These are phyloP conservation scores for Pseudogymnoascus sp. DNA, from an alignment of 2,329 filamentous ascomycete genomes.

Conservation along the genomic window DNA sequence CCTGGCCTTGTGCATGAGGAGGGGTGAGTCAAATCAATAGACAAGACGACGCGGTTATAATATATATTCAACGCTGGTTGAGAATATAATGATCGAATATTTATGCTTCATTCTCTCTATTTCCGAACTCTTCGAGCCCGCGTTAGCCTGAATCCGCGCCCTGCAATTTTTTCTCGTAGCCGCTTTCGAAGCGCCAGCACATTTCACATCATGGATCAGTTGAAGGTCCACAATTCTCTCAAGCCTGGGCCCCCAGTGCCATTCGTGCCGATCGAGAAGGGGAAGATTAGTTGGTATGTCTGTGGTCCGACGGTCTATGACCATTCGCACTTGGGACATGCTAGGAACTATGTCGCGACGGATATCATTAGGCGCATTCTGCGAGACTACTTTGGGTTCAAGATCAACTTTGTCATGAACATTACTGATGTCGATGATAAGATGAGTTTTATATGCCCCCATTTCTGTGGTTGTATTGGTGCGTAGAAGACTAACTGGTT, in stretches of 20 bases:
- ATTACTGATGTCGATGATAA: slow-evolving; percentile 63
- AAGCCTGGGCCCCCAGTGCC: slow-evolving; percentile 25
- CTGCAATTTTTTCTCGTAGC: not conserved
- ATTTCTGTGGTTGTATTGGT: slow-evolving; percentile 12
- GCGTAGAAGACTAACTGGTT: not conserved
- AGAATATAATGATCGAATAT: not conserved
- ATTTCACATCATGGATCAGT: slow-evolving; percentile 11
- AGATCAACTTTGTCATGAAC: slow-evolving; percentile 65
- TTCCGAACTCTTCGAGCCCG: not conserved
- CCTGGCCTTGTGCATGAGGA: not conserved
- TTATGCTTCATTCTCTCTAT: slow-evolving; percentile 7
- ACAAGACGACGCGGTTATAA: not conserved
- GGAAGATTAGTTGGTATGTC: slow-evolving; percentile 54
- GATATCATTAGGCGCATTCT: slow-evolving; percentile 64
- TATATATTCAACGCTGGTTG: not conserved
- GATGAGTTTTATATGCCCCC: slow-evolving; percentile 26
- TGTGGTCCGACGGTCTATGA: slow-evolving; percentile 67
- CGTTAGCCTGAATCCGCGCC: not conserved
- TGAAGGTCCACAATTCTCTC: slow-evolving; percentile 28
- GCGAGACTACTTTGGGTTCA: slow-evolving; percentile 60
- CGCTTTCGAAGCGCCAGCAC: not conserved
- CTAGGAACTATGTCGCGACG: slow-evolving; percentile 65
- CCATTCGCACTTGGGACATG: slow-evolving; percentile 63
- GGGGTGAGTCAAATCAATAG: slow-evolving; percentile 5
- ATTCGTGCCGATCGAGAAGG: slow-evolving; percentile 24